Percentiles rank a stretch among this genome's conserved stretches.
These are phyloP conservation scores for Leishmania major DNA, from an alignment of 208 protist species.

Conservation along the genomic window DNA sequence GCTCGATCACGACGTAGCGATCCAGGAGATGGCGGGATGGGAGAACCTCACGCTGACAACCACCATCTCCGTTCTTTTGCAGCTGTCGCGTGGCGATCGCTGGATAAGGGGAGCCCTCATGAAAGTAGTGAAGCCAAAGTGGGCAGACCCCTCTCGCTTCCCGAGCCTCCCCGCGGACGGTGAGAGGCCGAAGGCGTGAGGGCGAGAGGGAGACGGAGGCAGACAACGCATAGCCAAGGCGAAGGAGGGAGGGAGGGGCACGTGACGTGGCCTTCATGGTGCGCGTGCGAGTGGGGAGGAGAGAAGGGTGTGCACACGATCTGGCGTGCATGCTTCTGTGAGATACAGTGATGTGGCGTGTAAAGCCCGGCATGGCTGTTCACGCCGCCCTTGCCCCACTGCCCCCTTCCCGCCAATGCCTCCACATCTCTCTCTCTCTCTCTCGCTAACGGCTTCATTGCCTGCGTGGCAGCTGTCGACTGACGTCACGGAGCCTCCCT, in stretches of 20 bases:
- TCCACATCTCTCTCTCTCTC: not conserved
- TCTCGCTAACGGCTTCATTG: not conserved
- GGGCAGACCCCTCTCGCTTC: not conserved
- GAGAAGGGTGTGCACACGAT: not conserved
- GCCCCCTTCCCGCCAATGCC: not conserved
- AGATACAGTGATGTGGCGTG: not conserved
- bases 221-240: not conserved
- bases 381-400: no score
- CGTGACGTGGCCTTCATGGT: not conserved
- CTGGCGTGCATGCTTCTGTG: not conserved
- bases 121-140: not conserved
- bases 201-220: not conserved
- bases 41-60: slow-evolving; percentile 50
- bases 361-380: not conserved
- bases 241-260: not conserved
- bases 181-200: not conserved
- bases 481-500: no score
- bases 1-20: slow-evolving; percentile 49
- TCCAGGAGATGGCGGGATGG: slow-evolving; percentile 62
- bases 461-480: no score
- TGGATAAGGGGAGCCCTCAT: not conserved
- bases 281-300: no score
- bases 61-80: slow-evolving; percentile 60
- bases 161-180: not conserved
- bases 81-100: slow-evolving; percentile 41